A percentile compares a stretch with the other conserved stretches of the same genome.
These are phyloP conservation scores for Infundibulicybe gibba DNA, from an alignment of 768 basidiomycete genomes.

Conservation along the genomic window DNA sequence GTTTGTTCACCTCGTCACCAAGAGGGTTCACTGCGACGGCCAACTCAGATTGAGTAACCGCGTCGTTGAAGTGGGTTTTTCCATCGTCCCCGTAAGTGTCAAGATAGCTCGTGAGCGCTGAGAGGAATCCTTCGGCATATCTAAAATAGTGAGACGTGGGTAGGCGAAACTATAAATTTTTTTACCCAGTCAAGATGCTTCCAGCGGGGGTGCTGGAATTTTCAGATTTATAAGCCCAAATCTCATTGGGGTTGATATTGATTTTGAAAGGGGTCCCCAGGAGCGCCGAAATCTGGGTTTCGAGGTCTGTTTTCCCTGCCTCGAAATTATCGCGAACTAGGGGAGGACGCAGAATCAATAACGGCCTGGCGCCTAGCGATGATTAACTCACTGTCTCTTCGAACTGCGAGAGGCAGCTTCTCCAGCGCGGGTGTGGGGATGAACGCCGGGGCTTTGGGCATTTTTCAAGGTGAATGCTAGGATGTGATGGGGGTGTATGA, in stretches of 20 bases:
- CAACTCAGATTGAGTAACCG: too few species aligned
- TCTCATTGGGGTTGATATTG: constrained; percentile 30
- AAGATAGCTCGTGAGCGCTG: too few species aligned
- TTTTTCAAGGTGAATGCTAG: not conserved
- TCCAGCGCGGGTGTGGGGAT: constrained; percentile 14
- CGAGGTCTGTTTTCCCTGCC: constrained; percentile 25
- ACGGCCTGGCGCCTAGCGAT: not conserved
- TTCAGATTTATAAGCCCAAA: constrained; percentile 28
- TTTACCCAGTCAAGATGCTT: constrained; percentile 19
- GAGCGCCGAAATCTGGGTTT: constrained; percentile 24
- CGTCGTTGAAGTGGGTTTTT: too few species aligned
- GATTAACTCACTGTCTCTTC: constrained; percentile 15
- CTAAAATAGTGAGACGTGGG: too few species aligned
- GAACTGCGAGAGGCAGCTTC: constrained; percentile 17
- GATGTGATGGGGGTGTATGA: too few species aligned
- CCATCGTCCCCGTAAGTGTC: too few species aligned
- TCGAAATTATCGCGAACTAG: constrained; percentile 37
- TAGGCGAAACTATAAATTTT: not conserved
- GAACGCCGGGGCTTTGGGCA: constrained; percentile 13
- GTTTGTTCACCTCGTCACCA: too few species aligned
- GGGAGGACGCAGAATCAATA: not conserved
- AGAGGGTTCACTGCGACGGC: too few species aligned
- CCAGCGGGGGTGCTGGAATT: constrained; percentile 18
- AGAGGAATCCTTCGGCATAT: too few species aligned
- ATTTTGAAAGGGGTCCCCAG: constrained; percentile 24